Conservation (phyloP, 176 grass and related monocot species). For the Zoysia pacifica region DNA sequence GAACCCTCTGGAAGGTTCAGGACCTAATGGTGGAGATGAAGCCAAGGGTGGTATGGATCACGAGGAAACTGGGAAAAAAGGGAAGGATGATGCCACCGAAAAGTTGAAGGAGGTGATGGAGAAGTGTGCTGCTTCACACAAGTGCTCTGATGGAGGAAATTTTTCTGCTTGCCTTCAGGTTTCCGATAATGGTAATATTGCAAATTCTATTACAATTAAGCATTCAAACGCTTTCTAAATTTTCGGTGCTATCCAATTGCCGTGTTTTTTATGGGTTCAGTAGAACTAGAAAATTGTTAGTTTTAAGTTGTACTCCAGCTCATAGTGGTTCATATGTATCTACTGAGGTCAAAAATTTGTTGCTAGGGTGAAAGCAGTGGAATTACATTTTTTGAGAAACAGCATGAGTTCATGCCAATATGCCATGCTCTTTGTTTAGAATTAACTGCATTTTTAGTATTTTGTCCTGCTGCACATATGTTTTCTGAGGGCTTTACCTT, state of each 20-base stretch:
- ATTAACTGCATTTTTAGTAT: neutral
- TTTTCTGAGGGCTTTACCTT: neutral
- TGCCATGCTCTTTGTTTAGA: neutral
- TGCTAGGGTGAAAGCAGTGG: neutral
- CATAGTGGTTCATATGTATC: neutral
- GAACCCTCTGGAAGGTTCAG: neutral
- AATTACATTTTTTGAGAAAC: neutral
- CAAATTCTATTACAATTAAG: neutral
- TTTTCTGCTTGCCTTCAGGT: constrained; percentile 47
- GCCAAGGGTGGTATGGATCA: neutral
- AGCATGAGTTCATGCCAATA: neutral
- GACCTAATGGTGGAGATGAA: constrained; percentile 19
- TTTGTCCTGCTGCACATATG: neutral
- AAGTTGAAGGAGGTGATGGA: neutral
- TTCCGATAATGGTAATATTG: constrained; percentile 35
- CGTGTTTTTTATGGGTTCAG: neutral
- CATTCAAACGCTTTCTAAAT: neutral
- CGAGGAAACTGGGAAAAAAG: neutral
- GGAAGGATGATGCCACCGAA: neutral
- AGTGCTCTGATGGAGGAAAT: neutral
- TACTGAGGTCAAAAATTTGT: neutral
- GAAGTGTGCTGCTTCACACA: constrained; percentile 5
- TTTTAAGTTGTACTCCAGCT: neutral
- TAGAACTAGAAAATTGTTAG: neutral
- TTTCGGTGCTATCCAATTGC: neutral